Conservation (phyloP, 2,329 filamentous ascomycete species). For the Sordariomycetes sp. region DNA sequence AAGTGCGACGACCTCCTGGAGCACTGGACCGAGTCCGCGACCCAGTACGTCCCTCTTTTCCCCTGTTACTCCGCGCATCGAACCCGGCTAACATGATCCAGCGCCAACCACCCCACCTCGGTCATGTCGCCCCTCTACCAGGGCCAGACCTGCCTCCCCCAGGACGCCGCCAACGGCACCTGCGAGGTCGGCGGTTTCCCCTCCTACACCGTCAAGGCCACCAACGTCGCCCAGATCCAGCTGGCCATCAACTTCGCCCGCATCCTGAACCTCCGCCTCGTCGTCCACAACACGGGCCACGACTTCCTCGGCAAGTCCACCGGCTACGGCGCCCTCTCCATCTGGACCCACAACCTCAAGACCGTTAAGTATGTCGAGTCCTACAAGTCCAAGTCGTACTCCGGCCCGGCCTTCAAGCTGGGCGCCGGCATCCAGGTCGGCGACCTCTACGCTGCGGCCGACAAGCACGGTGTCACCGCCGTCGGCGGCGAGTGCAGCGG, state of each 20-base stretch:
- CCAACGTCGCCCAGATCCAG: slow-evolving; percentile 16
- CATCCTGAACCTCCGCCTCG: slow-evolving; percentile 23
- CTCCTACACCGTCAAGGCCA: slow-evolving; percentile 24
- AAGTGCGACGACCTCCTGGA: slow-evolving; percentile 17
- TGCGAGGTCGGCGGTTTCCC: slow-evolving; percentile 33
- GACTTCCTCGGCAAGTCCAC: slow-evolving; percentile 23
- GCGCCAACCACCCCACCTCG: slow-evolving; percentile 22
- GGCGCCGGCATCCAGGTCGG: slow-evolving; percentile 41
- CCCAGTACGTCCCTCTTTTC: neutral
- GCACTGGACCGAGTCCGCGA: slow-evolving; percentile 1
- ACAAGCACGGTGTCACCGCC: slow-evolving; percentile 31
- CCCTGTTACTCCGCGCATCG: neutral
- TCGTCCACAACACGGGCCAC: slow-evolving; percentile 22
- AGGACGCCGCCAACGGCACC: slow-evolving; percentile 17
- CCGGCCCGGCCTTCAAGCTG: slow-evolving; percentile 39
- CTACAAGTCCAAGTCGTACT: slow-evolving; percentile 17
- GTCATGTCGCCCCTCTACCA: slow-evolving; percentile 6
- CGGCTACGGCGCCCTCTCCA: slow-evolving; percentile 21
- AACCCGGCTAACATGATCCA: slow-evolving; percentile 7
- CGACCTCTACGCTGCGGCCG: slow-evolving; percentile 40
- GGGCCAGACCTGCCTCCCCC: slow-evolving; percentile 10
- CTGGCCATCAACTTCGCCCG: slow-evolving; percentile 24
- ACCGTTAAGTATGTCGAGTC: slow-evolving; percentile 12
- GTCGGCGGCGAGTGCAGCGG: slow-evolving; percentile 43
- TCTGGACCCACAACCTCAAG: slow-evolving; percentile 31